Conservation (phyloP, 2,329 filamentous ascomycete genomes). For the Fusarium sp. region DNA sequence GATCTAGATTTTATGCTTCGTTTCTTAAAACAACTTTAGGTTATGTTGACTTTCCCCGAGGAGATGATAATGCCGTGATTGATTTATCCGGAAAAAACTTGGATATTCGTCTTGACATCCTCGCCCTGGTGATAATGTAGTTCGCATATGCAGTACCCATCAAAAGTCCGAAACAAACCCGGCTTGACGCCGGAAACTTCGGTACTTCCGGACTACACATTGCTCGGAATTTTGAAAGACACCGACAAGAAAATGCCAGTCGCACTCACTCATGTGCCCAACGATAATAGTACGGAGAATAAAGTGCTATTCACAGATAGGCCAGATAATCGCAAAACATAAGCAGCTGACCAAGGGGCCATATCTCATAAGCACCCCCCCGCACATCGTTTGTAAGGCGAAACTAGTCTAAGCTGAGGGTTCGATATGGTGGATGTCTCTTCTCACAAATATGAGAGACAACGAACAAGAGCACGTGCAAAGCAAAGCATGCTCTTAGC, state of each 20-base stretch:
- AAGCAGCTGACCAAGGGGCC: constrained; percentile 28
- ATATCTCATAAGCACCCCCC: not conserved
- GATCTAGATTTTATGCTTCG: not conserved
- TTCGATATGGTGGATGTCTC: not conserved
- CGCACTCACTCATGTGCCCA: constrained; percentile 19
- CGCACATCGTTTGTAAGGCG: constrained; percentile 28
- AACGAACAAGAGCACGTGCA: not conserved
- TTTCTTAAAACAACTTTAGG: not conserved
- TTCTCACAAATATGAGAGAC: constrained; percentile 8
- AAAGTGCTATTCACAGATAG: not conserved
- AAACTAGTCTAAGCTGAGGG: constrained; percentile 14
- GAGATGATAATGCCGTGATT: not conserved
- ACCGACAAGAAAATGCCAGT: not conserved
- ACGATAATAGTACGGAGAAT: not conserved
- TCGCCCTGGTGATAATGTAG: not conserved
- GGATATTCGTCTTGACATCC: not conserved
- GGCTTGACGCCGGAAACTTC: constrained; percentile 8
- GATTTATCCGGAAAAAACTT: not conserved
- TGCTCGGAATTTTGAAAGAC: constrained; percentile 10
- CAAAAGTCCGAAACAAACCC: not conserved
- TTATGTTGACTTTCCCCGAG: not conserved
- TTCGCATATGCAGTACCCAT: not conserved
- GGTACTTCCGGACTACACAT: constrained; percentile 11
- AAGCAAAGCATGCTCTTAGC: not conserved
- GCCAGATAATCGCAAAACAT: constrained; percentile 6